These are phyloP conservation scores for Hypseocharis bilobata DNA, from an alignment of 441 rosid species.

Conservation along the genomic window DNA sequence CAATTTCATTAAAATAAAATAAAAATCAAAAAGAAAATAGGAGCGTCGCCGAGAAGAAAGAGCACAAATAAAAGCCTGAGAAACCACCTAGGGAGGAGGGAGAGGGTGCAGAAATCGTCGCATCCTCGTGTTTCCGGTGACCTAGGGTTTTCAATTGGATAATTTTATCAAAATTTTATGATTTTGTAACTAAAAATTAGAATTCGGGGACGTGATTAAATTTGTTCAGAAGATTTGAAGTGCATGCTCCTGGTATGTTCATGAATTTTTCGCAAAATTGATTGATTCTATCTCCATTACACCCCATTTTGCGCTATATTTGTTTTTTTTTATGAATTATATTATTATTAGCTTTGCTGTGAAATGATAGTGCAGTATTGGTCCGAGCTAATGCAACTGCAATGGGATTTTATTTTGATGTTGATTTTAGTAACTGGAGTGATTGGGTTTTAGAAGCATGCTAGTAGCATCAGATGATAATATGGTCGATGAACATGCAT, in stretches of 20 bases:
- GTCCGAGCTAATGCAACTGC: background rate
- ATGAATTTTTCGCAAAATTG: background rate
- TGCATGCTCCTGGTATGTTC: background rate
- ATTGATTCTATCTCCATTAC: background rate
- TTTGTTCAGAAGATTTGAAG: background rate
- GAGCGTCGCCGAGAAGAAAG: constrained; percentile 2
- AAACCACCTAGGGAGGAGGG: background rate
- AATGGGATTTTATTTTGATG: background rate
- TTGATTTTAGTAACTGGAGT: background rate
- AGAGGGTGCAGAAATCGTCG: background rate
- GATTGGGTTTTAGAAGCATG: background rate
- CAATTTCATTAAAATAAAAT: background rate
- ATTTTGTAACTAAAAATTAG: background rate
- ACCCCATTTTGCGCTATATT: background rate
- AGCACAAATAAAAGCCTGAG: background rate
- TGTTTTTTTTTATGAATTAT: too few species aligned
- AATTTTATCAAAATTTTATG: background rate
- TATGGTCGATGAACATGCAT: background rate
- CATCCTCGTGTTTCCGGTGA: background rate
- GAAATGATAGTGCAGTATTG: background rate
- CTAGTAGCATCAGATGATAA: too few species aligned
- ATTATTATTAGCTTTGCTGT: background rate
- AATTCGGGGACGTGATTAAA: background rate
- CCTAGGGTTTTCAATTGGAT: background rate
- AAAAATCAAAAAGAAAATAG: background rate